Conservation (phyloP, 352 stramenopile genomes). For the Aphanomyces cochlioides region DNA sequence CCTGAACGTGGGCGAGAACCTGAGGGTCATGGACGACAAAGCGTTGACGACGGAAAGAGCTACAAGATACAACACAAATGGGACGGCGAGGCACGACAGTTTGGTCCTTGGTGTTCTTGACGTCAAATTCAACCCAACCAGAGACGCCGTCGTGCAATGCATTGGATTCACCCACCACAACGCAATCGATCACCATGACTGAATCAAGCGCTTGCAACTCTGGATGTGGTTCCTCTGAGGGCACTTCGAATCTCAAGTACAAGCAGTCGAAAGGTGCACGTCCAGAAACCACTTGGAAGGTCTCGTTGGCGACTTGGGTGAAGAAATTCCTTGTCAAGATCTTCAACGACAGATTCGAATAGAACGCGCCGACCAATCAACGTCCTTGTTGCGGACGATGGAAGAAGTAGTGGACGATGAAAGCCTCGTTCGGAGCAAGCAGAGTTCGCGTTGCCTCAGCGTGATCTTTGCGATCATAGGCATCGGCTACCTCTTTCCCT, state of each 20-base stretch:
- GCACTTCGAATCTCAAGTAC: neutral
- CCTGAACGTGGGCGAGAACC: neutral
- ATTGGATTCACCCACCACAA: neutral
- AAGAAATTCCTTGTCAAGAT: neutral
- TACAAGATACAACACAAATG: neutral
- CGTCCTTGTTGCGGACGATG: neutral
- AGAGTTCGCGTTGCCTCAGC: conserved; percentile 34
- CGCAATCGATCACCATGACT: neutral
- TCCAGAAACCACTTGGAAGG: neutral
- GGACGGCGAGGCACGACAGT: neutral
- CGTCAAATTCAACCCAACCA: neutral
- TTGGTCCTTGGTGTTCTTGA: neutral
- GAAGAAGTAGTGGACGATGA: neutral
- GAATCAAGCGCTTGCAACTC: neutral
- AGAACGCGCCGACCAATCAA: neutral
- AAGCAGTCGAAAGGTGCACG: neutral
- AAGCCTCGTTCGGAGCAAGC: neutral
- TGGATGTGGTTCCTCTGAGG: neutral
- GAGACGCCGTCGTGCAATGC: neutral
- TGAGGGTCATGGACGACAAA: neutral
- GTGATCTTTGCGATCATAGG: conserved; percentile 69
- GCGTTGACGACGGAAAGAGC: neutral
- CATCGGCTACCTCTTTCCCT: conserved; percentile 82
- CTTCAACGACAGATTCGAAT: neutral
- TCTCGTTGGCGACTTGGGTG: neutral